Evolutionary conservation across 371 early-diverging fungal species (phyloP), one percentile per base, ranked within the genome.

Genomic region (Mortierella sp.): DNA sequence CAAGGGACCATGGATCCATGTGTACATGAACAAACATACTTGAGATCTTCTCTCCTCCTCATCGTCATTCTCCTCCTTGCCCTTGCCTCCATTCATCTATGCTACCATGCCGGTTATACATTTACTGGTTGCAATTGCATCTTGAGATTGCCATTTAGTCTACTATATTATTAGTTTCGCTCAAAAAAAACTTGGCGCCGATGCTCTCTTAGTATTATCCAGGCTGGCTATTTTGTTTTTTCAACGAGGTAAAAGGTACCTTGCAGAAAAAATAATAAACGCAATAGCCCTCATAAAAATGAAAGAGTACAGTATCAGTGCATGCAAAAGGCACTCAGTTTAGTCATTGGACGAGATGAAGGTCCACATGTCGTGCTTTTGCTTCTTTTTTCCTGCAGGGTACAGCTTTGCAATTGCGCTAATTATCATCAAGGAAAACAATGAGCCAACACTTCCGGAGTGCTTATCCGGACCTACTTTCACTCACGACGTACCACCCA

Each of bases 341-440:
- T 28, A 57, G 28, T 57, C 59, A 57, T 19, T 59, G 5, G 28
- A 57, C 3, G 11, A 57, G 13, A 57, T 26, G 26, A 28, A 57
- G 19, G 34, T 61, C 61, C 61, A 61, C 61, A 61, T 61, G 61
- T 61, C 61, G 61, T 61, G 61, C 61, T 34, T 59, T 59, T 31
- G 14, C 14, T 34, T 11, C 19, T 14, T 31, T n/a, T 5, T 34
- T 34, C 61, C 61, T 61, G 61, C 61, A 61, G 61, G 61, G 61
- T 34, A n/a, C 54, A 54, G 6, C 50, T 50, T 50, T 9, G 43
- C 43, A 57, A 57, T 57, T 59, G 59, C 14, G 34, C 59, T 59
- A 31, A 31, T 21, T 19, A 31, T 5, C 5, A 26, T n/a, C 10
- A 50, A 10, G 28, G 4, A 19, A 28, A 34, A 16, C 5, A 8